These are phyloP conservation scores for Penicillium canescens DNA, from an alignment of 495 filamentous ascomycete species.

Conservation along the genomic window DNA sequence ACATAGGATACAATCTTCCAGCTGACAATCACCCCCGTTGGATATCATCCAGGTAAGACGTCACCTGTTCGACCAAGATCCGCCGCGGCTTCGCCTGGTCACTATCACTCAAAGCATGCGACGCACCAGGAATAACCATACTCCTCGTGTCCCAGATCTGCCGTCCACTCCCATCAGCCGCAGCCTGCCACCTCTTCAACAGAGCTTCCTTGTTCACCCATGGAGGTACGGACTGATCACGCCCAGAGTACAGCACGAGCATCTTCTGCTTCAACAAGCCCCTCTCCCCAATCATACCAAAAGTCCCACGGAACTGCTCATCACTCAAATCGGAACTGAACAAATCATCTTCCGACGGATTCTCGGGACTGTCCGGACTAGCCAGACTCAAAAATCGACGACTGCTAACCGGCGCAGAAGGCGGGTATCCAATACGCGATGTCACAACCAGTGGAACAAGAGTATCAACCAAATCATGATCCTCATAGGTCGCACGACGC, in stretches of 20 bases:
- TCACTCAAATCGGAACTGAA: constrained; percentile 77
- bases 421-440: constrained; percentile 33
- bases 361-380: constrained; percentile 48
- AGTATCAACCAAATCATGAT: constrained; percentile 26
- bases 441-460: constrained; percentile 38
- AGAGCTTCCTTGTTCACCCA: constrained; percentile 63
- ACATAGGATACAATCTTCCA: neutral
- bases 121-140: constrained; percentile 45
- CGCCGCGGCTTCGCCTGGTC: constrained; percentile 45
- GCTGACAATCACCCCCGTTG: constrained; percentile 7
- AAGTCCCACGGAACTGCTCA: constrained; percentile 55
- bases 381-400: constrained; percentile 67
- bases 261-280: constrained; percentile 52
- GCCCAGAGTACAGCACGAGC: constrained; percentile 60
- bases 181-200: constrained; percentile 64
- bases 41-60: constrained; percentile 28
- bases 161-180: constrained; percentile 33
- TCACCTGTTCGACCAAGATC: constrained; percentile 37
- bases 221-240: constrained; percentile 69
- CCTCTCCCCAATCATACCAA: constrained; percentile 57
- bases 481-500: constrained; percentile 20
- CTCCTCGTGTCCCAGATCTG: constrained; percentile 41
- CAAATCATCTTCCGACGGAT: constrained; percentile 76
- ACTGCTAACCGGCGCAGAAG: constrained; percentile 56
- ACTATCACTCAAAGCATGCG: constrained; percentile 47